Evolutionary conservation across 257 asterid genomes (phyloP), one percentile per base, ranked within the genome.

Genomic region (Solanum medicagineum): DNA sequence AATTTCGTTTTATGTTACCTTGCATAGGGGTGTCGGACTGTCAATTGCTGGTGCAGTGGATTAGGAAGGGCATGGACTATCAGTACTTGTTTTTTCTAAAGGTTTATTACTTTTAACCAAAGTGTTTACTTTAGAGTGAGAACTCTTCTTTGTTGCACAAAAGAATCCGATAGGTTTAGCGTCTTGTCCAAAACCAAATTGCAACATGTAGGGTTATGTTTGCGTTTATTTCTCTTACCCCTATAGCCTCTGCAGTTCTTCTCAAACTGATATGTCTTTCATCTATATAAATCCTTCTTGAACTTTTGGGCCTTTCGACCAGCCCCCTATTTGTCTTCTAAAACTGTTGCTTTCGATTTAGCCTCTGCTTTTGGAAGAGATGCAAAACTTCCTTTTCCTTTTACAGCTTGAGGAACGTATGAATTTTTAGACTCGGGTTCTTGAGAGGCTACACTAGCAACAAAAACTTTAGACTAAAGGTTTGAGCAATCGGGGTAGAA

Each of bases 231-330:
- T 5, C 29, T 36, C 42, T 36, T 36, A 36, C 42, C 1, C 42
- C 1, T 36, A 36, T 36, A 36, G 1, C 1, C 6, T 36, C 42
- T 36, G 6, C 6, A 89, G 80, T 85, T 91, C 83, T 92, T 93
- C 90, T 92, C 97, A 56, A 91, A 86, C 49, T 90, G 95, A 90
- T 88, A 85, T 3, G 92, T 44, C 90, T 90, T 94, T 85, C 92
- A 94, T 63, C 93, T 92, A 87, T 94, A 20, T 19, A 6, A 0
- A 9, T 3, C 42, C 42, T 36, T 0, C 6, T 36, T 36, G 42
- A 6, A 36, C 4, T 36, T 36, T 36, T 4, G 7, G 42, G 42
- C 42, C 42, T 36, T 4, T 36, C 42, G 7, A 36, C 42, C 42
- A 36, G 42, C 6, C 42, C 42, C 42, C 42, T 36, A 6, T 36